Evolutionary conservation across 768 basidiomycete genomes (phyloP).

Genomic region (Tylopilus intermedius): DNA sequence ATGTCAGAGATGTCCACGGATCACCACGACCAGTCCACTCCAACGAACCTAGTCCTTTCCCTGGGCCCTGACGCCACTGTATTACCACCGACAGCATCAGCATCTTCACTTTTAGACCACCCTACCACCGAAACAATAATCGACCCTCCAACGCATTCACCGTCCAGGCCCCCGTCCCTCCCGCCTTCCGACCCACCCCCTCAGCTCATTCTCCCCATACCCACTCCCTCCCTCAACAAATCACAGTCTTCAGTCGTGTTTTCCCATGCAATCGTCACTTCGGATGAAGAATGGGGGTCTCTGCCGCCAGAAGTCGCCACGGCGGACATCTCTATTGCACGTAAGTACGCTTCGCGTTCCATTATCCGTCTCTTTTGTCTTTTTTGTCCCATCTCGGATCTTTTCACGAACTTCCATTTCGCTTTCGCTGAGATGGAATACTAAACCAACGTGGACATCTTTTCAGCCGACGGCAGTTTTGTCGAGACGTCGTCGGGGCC

Average conservation of each 20-base stretch:
- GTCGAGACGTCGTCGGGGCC: slow-evolving; percentile 76
- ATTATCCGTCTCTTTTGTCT: slow-evolving; percentile 4
- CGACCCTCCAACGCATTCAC: slow-evolving; percentile 13
- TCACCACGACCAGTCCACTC: slow-evolving; percentile 20
- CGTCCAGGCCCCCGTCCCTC: slow-evolving; percentile 21
- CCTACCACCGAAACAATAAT: slow-evolving; percentile 19
- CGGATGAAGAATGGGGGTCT: slow-evolving; percentile 36
- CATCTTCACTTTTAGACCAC: slow-evolving; percentile 21
- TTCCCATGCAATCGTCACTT: slow-evolving; percentile 36
- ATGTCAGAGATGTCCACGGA: slow-evolving; percentile 24
- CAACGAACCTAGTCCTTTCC: slow-evolving; percentile 12
- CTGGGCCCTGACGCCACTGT: slow-evolving; percentile 21
- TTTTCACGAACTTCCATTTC: neutral
- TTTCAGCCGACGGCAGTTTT: slow-evolving; percentile 65
- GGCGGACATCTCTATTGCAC: slow-evolving; percentile 56
- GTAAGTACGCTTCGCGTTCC: slow-evolving; percentile 37
- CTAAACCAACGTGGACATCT: slow-evolving; percentile 3
- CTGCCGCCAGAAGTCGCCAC: slow-evolving; percentile 47
- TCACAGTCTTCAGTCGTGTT: slow-evolving; percentile 43
- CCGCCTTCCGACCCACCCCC: slow-evolving; percentile 13
- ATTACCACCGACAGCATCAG: slow-evolving; percentile 18
- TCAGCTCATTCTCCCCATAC: slow-evolving; percentile 42
- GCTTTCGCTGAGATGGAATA: neutral
- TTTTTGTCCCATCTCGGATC: slow-evolving; percentile 6
- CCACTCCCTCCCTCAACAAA: slow-evolving; percentile 33